Evolutionary conservation across 495 filamentous ascomycete genomes (phyloP), one percentile per base, ranked within the genome.

Genomic region (Recurvomyces mirabilis): DNA sequence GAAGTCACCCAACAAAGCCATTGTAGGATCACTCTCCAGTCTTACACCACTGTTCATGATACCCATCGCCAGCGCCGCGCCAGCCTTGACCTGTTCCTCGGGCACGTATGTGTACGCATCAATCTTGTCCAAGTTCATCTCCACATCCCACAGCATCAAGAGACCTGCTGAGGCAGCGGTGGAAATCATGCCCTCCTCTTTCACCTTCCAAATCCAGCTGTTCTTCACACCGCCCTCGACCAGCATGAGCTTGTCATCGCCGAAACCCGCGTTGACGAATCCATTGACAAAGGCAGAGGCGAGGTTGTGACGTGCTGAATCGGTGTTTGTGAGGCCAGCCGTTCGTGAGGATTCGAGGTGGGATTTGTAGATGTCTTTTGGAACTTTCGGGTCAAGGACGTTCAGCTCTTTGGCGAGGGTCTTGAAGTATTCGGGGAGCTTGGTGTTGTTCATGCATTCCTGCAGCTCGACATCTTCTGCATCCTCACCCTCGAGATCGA

Each of bases 351-450:
- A 95, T 63, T 99, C 91, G 13, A 99, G 72, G 62, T 99, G 93
- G 46, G 86, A 93, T 71, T 99, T 99, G 72, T 99, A 99, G 54
- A 99, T 99, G 58, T 99, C 91, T 65, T 99, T 91, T 3, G 89
- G 87, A 46, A 85, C 88, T 65, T 94, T 94, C 14, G 91, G 91
- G 35, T 96, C 91, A 26, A 99, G 70, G 33, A 96, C 91, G 58
- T 96, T 96, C 40, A 99, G 73, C 56, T 96, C 91, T 64, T 95
- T 95, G 30, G 77, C 91, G 17, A 99, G 69, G 6, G 80, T 75
- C 64, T 94, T 93, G 72, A 94, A 99, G 64, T 96, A 80, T 42
- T 91, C 84, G 0, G 87, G 78, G 33, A 96, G 71, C 53, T 78
- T 84, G 17, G 81, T 77, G 64, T 95, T 99, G 62, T 81, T 83